Conservation (phyloP, 768 basidiomycete species). For the Porphyrellus cyaneotinctus region DNA sequence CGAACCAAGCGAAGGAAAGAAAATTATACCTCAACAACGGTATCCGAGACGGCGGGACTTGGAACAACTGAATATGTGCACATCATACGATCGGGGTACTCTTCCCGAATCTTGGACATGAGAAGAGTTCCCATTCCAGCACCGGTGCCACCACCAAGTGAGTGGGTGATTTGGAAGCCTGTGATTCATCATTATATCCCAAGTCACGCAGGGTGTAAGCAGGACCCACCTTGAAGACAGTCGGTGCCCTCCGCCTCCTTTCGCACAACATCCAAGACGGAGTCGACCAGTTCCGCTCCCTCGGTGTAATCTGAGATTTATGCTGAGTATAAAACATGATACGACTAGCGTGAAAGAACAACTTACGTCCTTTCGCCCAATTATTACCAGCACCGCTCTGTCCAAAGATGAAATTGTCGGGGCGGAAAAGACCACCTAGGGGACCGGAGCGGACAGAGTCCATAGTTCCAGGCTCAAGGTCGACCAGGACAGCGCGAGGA, state of each 20-base stretch:
- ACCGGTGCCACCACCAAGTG: conserved; percentile 97
- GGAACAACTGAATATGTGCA: conserved; percentile 99
- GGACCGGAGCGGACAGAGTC: conserved; percentile 89
- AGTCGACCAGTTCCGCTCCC: conserved; percentile 98
- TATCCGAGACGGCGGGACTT: conserved; percentile 96
- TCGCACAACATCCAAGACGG: conserved; percentile 95
- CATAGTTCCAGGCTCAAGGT: conserved; percentile 97
- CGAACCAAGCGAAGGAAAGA: neutral
- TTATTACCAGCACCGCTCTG: conserved; percentile 99
- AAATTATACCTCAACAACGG: conserved; percentile 81
- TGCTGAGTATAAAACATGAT: neutral
- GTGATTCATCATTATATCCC: conserved; percentile 8
- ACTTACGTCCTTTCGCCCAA: conserved; percentile 99
- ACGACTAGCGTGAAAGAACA: neutral
- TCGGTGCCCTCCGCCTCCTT: conserved; percentile 98
- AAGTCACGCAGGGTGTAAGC: neutral
- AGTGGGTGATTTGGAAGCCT: conserved; percentile 99
- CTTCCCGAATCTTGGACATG: conserved; percentile 98
- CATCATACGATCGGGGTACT: conserved; percentile 99
- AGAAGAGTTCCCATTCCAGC: conserved; percentile 99
- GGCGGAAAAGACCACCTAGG: conserved; percentile 89
- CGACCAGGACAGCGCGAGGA: conserved; percentile 94
- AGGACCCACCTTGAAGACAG: conserved; percentile 87
- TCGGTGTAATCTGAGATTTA: conserved; percentile 66
- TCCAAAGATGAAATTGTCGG: conserved; percentile 97